These are phyloP conservation scores for Exserohilum turcica DNA, from an alignment of 2,329 filamentous ascomycete species.

Conservation along the genomic window DNA sequence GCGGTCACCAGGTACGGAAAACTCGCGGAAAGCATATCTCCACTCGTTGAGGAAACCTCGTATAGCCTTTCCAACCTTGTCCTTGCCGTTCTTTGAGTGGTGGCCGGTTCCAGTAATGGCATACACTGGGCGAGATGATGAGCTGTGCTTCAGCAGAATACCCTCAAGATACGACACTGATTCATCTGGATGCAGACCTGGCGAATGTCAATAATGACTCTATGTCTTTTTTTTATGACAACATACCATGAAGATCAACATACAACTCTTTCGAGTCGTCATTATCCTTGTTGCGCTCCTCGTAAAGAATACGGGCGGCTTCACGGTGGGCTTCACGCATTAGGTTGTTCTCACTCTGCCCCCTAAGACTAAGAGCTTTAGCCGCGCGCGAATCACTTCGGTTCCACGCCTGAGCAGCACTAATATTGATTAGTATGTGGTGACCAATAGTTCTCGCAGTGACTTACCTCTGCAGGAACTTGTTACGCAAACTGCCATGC, in stretches of 20 bases:
- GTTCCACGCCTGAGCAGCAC: constrained; percentile 97
- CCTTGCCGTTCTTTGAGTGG: constrained; percentile 97
- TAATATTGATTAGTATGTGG: constrained; percentile 46
- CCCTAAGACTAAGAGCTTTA: constrained; percentile 90
- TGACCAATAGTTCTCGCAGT: not conserved
- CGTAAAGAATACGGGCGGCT: constrained; percentile 88
- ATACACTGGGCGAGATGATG: constrained; percentile 76
- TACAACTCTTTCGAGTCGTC: constrained; percentile 74
- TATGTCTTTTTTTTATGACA: not conserved
- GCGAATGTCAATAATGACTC: constrained; percentile 12
- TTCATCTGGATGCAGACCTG: constrained; percentile 92
- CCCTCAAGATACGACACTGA: constrained; percentile 92
- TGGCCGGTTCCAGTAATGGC: constrained; percentile 96
- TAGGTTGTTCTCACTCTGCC: constrained; percentile 93
- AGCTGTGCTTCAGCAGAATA: constrained; percentile 81
- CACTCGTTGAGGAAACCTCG: constrained; percentile 91
- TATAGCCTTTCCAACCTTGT: constrained; percentile 95
- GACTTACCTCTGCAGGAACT: constrained; percentile 85
- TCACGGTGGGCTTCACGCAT: constrained; percentile 98
- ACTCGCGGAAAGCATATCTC: constrained; percentile 94
- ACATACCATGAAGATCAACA: constrained; percentile 80
- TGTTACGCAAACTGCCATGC: constrained; percentile 93
- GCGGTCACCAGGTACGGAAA: constrained; percentile 93
- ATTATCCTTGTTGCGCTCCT: constrained; percentile 81
- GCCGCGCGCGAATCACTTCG: constrained; percentile 95